phyloP scores from a whole-genome alignment of 2,329 filamentous ascomycete species.

The Fusarium verticillioides region DNA sequence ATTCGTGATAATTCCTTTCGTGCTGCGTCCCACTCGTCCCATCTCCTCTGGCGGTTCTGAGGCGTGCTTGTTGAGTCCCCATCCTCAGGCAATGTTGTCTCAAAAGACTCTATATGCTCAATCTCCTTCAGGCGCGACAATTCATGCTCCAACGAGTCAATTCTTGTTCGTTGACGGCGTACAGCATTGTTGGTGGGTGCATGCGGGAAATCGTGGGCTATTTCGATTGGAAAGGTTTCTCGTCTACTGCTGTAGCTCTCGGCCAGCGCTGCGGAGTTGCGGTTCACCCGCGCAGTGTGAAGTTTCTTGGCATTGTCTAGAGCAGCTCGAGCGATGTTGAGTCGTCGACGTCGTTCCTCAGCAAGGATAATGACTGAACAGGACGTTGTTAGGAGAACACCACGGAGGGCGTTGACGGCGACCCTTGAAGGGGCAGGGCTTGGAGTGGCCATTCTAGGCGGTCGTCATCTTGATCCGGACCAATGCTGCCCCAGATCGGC shows the following conservation, averaged over 20 bases:
- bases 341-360: constrained; percentile 66
- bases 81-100: constrained; percentile 5
- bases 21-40: constrained; percentile 43
- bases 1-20: constrained; percentile 40
- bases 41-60: constrained; percentile 28
- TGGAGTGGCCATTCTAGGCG: constrained; percentile 56
- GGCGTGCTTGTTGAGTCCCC: background rate
- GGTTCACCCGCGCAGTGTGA: constrained; percentile 52
- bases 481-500: constrained; percentile 2
- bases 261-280: constrained; percentile 45
- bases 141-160: constrained; percentile 9
- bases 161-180: constrained; percentile 45
- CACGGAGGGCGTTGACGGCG: constrained; percentile 65
- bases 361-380: constrained; percentile 66
- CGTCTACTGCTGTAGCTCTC: constrained; percentile 41
- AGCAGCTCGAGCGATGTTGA: constrained; percentile 61
- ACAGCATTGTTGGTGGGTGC: constrained; percentile 38
- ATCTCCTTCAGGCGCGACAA: background rate
- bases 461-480: constrained; percentile 42
- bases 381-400: constrained; percentile 66
- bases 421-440: constrained; percentile 65
- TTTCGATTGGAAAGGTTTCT: constrained; percentile 38
- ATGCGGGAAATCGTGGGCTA: constrained; percentile 43
- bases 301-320: constrained; percentile 65
- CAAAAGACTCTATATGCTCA: constrained; percentile 11